Evolutionary conservation across 2,329 filamentous ascomycete genomes (phyloP), one percentile per base, ranked within the genome.

Genomic region (Xylariomycetidae sp.): DNA sequence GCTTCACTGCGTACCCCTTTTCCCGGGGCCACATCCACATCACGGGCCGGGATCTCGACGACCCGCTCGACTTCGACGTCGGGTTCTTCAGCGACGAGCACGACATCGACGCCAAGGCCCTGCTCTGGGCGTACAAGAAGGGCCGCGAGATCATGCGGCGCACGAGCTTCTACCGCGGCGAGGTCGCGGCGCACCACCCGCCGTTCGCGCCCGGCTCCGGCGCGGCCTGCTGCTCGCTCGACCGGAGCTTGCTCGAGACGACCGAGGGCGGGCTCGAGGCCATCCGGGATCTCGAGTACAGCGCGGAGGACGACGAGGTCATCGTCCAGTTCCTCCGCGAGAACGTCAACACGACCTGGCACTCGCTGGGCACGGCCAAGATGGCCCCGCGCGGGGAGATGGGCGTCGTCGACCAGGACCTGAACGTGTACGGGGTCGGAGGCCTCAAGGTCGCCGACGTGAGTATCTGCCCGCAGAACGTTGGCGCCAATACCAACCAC

Each of bases 111-210:
- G 25, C 77, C 16, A 68, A 68, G 47, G 72, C 67, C 44, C 67
- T 72, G 10, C 43, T 75, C 10, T 79, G 75, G 74, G 66, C 61
- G 1, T 82, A 82, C 60, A 82, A 82, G 53, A 70, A 70, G 44
- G 64, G 67, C 17, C 72, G 77, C 4, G 74, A 79, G 49, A 67
- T 79, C 31, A 58, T 64, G 10, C 67, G 75, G 3, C 68, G 74
- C 17, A 69, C 72, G 49, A 55, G 63, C 3, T 59, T 63, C 31
- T 77, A 67, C 54, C 42, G 60, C 38, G 59, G 72, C 45, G 60
- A 69, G 40, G 26, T 68, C 2, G 42, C 54, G 5, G 53, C 60
- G 14, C 22, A 32, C 0, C 64, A 69, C 38, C 68, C 68, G 2
- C 46, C 54, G 13, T 72, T 70, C 39, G 43, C 59, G 0, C 36